Evolutionary conservation across 805 yeast genomes (phyloP), one percentile per base, ranked within the genome.

Genomic region (Kodamaea kaohsiungensis): DNA sequence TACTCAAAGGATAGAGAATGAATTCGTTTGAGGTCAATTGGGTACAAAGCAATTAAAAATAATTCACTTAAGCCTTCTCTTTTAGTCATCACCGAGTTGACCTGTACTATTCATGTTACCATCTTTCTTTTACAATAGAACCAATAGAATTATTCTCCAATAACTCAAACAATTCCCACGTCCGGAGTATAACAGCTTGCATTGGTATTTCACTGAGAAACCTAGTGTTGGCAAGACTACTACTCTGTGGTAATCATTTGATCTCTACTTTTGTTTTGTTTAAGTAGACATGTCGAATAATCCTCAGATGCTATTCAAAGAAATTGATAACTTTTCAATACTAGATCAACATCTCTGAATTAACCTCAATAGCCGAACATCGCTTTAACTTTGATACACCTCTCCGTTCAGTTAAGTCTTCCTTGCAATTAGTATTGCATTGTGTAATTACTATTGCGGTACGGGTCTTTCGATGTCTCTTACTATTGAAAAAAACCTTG

Each of bases 381-480:
- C 43, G 15, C 15, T 7, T 30, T 2, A 3, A 9, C 35, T 12
- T 30, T 8, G 35, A 10, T 30, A 30, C 35, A 30, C 35, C 13
- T 40, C 45, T 17, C 45, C n/a, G 25, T 40, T 40, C 45, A 40
- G 45, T 40, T 40, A 16, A 16, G 45, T 22, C 45, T 2, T 9
- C 25, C 17, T 12, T 8, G 19, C 7, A n/a, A 22, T 3, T 4
- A 3, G 13, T 7, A 40, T 16, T 2, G 17, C 4, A 8, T 17
- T 40, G n/a, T 15, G 18, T 30, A 15, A 5, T 9, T 8, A 46
- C 48, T 46, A 46, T 46, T 46, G 48, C 48, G 48, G 48, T 46
- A 46, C 33, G 48, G 48, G 48, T 25, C 45, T 46, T 46, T 46
- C 48, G 19, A 15, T 46, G 48, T 46, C 48, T 33, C 48, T 46